Conservation (phyloP, 192 early-diverging fungal genomes). For the Backusella liffmaniae region DNA sequence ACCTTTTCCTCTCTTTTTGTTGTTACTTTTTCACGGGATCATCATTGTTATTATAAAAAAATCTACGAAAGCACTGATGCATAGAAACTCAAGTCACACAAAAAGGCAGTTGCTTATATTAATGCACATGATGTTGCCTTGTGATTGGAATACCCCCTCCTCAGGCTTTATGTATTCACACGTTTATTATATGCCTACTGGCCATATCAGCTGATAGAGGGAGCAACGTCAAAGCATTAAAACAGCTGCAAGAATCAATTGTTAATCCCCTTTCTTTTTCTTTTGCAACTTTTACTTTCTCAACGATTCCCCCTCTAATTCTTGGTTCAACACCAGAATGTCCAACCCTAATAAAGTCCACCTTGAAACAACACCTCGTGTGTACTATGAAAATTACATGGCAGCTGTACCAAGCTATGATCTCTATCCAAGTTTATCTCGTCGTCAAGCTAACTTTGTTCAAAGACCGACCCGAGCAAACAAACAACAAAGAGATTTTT, state of each 20-base stretch:
- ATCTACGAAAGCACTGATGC: background rate
- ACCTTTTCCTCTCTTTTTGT: background rate
- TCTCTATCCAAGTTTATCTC: slow-evolving; percentile 29
- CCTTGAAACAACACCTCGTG: slow-evolving; percentile 24
- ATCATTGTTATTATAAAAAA: background rate
- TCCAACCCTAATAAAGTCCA: slow-evolving; percentile 7
- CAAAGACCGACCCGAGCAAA: slow-evolving; percentile 14
- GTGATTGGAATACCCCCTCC: background rate
- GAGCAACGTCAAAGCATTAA: slow-evolving; percentile 13
- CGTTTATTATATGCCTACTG: slow-evolving; percentile 8
- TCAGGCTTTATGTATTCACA: background rate
- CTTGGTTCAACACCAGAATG: slow-evolving; percentile 21
- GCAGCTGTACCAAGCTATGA: slow-evolving; percentile 24
- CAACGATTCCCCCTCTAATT: background rate
- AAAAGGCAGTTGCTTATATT: slow-evolving; percentile 4
- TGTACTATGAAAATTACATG: slow-evolving; percentile 32
- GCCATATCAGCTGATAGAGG: background rate
- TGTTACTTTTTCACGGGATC: background rate
- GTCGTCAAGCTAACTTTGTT: slow-evolving; percentile 25
- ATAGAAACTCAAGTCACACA: background rate
- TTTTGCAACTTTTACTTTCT: slow-evolving; percentile 1
- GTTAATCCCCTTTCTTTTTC: background rate
- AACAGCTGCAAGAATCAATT: background rate
- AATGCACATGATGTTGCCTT: slow-evolving; percentile 5
- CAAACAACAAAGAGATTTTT: slow-evolving; percentile 11